Evolutionary conservation across 768 basidiomycete genomes (phyloP).

Genomic region (Antrodiella citrinella): DNA sequence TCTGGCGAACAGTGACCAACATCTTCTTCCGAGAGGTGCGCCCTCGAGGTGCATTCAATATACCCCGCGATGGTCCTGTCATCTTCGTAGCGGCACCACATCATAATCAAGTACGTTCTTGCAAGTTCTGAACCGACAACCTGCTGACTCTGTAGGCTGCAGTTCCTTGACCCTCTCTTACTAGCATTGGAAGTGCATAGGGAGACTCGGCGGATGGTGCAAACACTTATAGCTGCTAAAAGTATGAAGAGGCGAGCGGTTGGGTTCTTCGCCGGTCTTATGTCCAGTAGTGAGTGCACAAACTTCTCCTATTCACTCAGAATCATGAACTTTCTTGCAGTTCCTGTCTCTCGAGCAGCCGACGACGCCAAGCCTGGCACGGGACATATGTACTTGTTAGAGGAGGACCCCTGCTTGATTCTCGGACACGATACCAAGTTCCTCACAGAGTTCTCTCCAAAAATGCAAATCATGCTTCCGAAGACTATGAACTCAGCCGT

Average conservation of each 20-base stretch:
- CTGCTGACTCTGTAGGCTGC: slow-evolving; percentile 6
- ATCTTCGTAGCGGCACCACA: slow-evolving; percentile 93
- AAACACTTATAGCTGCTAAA: slow-evolving; percentile 82
- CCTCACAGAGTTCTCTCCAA: slow-evolving; percentile 57
- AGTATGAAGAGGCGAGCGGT: slow-evolving; percentile 77
- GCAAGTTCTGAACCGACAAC: neutral
- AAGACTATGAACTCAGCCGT: slow-evolving; percentile 68
- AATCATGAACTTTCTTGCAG: slow-evolving; percentile 29
- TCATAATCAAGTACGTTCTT: slow-evolving; percentile 67
- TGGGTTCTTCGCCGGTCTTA: slow-evolving; percentile 71
- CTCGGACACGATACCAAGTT: slow-evolving; percentile 74
- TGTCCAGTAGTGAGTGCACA: slow-evolving; percentile 40
- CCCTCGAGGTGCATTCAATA: slow-evolving; percentile 90
- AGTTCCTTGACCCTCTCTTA: slow-evolving; percentile 92
- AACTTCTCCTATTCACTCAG: neutral
- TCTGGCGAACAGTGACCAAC: slow-evolving; percentile 81
- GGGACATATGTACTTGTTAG: slow-evolving; percentile 63
- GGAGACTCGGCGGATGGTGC: slow-evolving; percentile 72
- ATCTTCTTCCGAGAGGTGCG: slow-evolving; percentile 97
- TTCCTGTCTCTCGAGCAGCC: slow-evolving; percentile 88
- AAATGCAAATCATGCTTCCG: slow-evolving; percentile 82
- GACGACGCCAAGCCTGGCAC: slow-evolving; percentile 72
- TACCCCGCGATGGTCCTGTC: slow-evolving; percentile 82
- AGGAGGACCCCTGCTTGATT: slow-evolving; percentile 68
- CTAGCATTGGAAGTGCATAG: slow-evolving; percentile 76